A percentile compares a stretch with the other conserved stretches of the same genome.
Evolutionary conservation across 352 stramenopile genomes (phyloP).

Genomic region (Phytophthora megakarya): DNA sequence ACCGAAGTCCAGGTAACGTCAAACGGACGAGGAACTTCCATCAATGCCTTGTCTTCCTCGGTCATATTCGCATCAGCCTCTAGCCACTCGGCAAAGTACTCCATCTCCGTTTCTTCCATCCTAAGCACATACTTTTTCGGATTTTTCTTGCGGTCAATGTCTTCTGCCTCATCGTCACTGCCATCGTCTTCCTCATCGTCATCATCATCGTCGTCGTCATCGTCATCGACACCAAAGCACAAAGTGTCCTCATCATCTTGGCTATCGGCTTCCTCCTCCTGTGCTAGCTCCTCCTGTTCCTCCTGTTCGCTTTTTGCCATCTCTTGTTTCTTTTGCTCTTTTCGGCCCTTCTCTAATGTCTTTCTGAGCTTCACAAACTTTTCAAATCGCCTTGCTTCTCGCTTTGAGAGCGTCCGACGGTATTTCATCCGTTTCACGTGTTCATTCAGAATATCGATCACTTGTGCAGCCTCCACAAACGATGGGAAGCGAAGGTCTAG

Average conservation of each 20-base stretch:
- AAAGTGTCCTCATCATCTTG: conserved; percentile 32
- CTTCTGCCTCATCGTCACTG: conserved; percentile 39
- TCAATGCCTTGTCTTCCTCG: conserved; percentile 42
- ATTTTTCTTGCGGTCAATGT: conserved; percentile 34
- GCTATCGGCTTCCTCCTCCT: not conserved
- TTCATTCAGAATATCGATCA: conserved; percentile 64
- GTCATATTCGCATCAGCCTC: conserved; percentile 42
- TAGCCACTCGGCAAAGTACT: conserved; percentile 63
- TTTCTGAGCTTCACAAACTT: conserved; percentile 49
- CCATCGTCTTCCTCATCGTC: conserved; percentile 27
- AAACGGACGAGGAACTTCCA: conserved; percentile 60
- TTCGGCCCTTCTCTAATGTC: conserved; percentile 36
- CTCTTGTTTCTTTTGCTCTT: conserved; percentile 20
- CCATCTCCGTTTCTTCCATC: conserved; percentile 27
- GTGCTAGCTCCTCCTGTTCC: conserved; percentile 35
- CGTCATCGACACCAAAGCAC: conserved; percentile 34
- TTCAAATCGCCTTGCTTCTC: conserved; percentile 49
- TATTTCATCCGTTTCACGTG: conserved; percentile 61
- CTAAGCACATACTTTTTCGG: conserved; percentile 15
- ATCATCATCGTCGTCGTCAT: conserved; percentile 21
- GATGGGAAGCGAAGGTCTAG: conserved; percentile 75
- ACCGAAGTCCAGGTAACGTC: conserved; percentile 76
- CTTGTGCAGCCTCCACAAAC: conserved; percentile 77
- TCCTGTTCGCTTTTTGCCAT: conserved; percentile 27
- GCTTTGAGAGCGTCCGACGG: conserved; percentile 46